A percentile compares a stretch with the other conserved stretches of the same genome.
Evolutionary conservation across 2,329 filamentous ascomycete genomes (phyloP).

Genomic region (Nectriaceae sp.): DNA sequence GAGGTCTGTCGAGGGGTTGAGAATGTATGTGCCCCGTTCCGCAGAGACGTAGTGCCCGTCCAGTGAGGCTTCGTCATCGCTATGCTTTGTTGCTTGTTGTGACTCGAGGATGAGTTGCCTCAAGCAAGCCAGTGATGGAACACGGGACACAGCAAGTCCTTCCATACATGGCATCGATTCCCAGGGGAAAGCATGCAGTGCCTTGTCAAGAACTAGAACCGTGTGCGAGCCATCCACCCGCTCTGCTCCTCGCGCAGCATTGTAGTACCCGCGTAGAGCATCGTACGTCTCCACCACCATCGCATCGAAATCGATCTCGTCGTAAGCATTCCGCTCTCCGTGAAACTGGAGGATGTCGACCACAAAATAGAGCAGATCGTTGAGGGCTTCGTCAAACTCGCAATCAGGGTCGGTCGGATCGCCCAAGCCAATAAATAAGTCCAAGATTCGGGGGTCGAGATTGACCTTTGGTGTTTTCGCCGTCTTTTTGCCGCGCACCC

Average conservation of each 20-base stretch:
- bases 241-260: constrained; percentile 43
- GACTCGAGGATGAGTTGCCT: constrained; percentile 70
- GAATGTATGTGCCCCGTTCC: constrained; percentile 70
- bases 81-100: constrained; percentile 15
- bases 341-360: constrained; percentile 96
- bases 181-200: constrained; percentile 91
- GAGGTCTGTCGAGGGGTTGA: constrained; percentile 88
- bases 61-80: constrained; percentile 7
- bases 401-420: constrained; percentile 65
- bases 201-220: constrained; percentile 87
- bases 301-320: constrained; percentile 93
- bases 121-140: constrained; percentile 83
- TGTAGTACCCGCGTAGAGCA: constrained; percentile 78
- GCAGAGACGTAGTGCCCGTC: constrained; percentile 57
- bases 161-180: constrained; percentile 89
- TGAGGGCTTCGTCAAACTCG: constrained; percentile 87
- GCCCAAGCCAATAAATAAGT: constrained; percentile 85
- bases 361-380: constrained; percentile 92
- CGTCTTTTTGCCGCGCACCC: constrained; percentile 57
- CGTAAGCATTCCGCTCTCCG: constrained; percentile 93
- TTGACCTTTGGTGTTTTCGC: constrained; percentile 45
- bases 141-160: constrained; percentile 76
- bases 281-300: constrained; percentile 90
- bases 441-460: constrained; percentile 67
- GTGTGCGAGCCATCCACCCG: constrained; percentile 63